These are phyloP conservation scores for Prinsepia uniflora DNA, from an alignment of 306 rosid genomes.

Conservation along the genomic window DNA sequence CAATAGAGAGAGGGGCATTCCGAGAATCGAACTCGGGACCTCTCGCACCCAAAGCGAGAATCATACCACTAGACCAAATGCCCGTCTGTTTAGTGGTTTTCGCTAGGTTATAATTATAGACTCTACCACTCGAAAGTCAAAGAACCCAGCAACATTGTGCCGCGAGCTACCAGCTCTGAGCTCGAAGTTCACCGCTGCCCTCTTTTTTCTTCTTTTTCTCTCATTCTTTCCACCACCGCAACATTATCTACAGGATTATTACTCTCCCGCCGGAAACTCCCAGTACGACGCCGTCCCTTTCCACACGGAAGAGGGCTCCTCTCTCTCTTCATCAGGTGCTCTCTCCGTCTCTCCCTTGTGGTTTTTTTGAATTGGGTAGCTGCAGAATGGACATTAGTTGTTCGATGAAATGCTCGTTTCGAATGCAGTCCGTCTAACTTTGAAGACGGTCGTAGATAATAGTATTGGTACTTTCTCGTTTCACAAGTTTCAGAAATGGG, in stretches of 20 bases:
- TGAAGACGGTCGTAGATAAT: background rate
- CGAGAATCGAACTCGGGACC: conserved; percentile 26
- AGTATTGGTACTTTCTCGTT: background rate
- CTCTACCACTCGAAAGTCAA: background rate
- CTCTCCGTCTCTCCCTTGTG: background rate
- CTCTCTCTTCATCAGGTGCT: background rate
- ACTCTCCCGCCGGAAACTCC: background rate
- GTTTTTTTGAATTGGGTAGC: background rate
- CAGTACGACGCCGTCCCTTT: background rate
- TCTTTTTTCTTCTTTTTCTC: background rate
- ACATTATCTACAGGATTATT: background rate
- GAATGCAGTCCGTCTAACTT: background rate
- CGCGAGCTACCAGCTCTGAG: background rate
- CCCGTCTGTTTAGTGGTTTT: no score
- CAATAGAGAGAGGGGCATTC: background rate
- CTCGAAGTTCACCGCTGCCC: background rate
- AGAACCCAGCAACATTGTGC: background rate
- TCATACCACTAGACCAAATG: conserved; percentile 29
- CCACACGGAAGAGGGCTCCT: background rate
- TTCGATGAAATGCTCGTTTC: background rate
- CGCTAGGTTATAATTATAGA: no score
- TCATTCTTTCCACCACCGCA: background rate
- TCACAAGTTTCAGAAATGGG: background rate
- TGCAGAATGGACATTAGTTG: background rate
- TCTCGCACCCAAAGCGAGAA: conserved; percentile 23